Evolutionary conservation across 1,139 yeast species (phyloP).

Genomic region (Casaregolazyma lundiana): DNA sequence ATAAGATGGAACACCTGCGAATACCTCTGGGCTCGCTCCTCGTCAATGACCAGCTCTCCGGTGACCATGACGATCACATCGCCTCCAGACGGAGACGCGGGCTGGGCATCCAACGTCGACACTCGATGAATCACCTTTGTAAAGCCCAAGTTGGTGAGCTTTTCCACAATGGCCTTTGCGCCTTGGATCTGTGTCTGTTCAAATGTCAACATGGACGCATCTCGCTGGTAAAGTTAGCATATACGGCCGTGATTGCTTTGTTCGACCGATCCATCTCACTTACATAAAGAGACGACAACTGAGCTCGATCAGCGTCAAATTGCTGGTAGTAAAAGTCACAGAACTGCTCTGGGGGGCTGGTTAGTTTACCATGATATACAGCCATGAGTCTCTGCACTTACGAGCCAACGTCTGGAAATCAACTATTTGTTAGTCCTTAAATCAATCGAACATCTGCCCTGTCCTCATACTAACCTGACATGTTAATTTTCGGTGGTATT

Average conservation of each 20-base stretch:
- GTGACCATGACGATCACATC: slow-evolving; percentile 97
- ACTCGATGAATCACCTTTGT: slow-evolving; percentile 89
- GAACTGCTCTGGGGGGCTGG: slow-evolving; percentile 52
- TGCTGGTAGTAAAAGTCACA: slow-evolving; percentile 93
- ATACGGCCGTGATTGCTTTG: too few relatives aligned
- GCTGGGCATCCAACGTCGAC: slow-evolving; percentile 95
- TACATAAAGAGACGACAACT: slow-evolving; percentile 85
- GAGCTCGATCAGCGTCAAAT: slow-evolving; percentile 88
- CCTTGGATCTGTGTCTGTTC: slow-evolving; percentile 96
- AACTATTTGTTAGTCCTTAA: slow-evolving; percentile 20
- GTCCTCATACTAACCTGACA: slow-evolving; percentile 18
- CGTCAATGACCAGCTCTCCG: slow-evolving; percentile 89
- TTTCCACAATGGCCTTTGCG: slow-evolving; percentile 85
- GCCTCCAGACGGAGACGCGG: slow-evolving; percentile 80
- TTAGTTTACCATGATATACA: slow-evolving; percentile 4
- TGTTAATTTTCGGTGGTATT: slow-evolving; percentile 1
- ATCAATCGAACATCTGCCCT: background rate
- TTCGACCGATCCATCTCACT: too few relatives aligned
- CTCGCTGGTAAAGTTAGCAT: slow-evolving; percentile 46
- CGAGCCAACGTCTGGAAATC: slow-evolving; percentile 32
- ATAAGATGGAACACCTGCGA: slow-evolving; percentile 96
- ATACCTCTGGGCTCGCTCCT: slow-evolving; percentile 93
- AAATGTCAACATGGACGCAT: slow-evolving; percentile 94
- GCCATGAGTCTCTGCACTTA: slow-evolving; percentile 15
- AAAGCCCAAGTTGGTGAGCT: slow-evolving; percentile 81